These are phyloP conservation scores for Lipomyces spencermartinsiae DNA, from an alignment of 805 yeast species.

Conservation along the genomic window DNA sequence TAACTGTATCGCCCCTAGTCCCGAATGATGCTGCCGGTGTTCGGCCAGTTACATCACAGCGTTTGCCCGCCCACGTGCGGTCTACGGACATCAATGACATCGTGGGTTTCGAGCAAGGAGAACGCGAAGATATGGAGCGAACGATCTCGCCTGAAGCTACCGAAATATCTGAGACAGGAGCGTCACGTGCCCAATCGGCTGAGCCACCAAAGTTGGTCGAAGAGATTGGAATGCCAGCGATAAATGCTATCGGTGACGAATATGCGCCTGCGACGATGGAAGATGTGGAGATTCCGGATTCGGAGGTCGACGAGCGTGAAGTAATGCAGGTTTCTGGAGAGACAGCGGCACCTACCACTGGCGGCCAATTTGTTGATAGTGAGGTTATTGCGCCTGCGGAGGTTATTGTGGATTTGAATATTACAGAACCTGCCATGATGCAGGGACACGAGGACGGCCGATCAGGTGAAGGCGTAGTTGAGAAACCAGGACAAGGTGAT, in stretches of 20 bases:
- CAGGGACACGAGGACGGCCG: neutral
- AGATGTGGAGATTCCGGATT: neutral
- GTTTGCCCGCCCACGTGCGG: neutral
- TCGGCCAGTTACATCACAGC: neutral
- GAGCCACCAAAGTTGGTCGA: neutral
- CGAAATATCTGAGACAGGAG: neutral
- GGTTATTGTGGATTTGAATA: slow-evolving; percentile 6
- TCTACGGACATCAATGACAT: slow-evolving; percentile 1
- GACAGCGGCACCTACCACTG: neutral
- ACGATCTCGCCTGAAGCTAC: slow-evolving; percentile 17
- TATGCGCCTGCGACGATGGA: neutral
- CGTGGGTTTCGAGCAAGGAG: neutral
- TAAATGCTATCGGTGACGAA: neutral
- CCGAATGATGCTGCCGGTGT: neutral
- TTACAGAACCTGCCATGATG: neutral
- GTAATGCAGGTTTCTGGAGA: neutral
- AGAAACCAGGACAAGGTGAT: neutral
- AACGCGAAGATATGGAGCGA: slow-evolving; percentile 18
- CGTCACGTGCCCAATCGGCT: neutral
- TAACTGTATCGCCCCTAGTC: no score
- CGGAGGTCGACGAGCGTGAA: slow-evolving; percentile 2
- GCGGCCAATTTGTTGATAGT: slow-evolving; percentile 1
- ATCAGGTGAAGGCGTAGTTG: neutral
- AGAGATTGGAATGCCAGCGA: neutral
- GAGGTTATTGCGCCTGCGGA: neutral